phyloP scores from a whole-genome alignment of 371 early-diverging fungal genomes.

The Rhizomucor miehei region DNA sequence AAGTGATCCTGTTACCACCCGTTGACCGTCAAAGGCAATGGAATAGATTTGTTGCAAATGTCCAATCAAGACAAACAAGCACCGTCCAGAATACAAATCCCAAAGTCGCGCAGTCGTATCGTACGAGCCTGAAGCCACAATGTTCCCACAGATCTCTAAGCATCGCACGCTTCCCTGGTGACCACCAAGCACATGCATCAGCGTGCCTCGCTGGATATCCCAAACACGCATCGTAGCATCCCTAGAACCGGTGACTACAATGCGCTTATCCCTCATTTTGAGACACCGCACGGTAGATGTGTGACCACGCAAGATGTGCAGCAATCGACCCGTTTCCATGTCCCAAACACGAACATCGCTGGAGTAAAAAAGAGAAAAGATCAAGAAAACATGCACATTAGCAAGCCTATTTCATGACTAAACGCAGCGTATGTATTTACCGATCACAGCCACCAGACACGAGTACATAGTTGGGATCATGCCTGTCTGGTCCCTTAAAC shows the following conservation, averaged over 20 bases:
- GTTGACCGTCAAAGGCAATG: constrained; percentile 67
- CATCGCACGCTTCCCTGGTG: constrained; percentile 82
- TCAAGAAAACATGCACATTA: constrained; percentile 49
- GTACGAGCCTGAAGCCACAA: constrained; percentile 87
- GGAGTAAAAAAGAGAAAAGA: constrained; percentile 24
- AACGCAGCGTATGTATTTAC: constrained; percentile 26
- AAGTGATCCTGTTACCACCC: constrained; percentile 73
- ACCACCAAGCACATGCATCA: constrained; percentile 64
- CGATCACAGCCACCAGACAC: constrained; percentile 81
- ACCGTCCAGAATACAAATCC: constrained; percentile 73
- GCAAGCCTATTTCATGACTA: not conserved
- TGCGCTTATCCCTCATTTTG: constrained; percentile 62
- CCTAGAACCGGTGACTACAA: constrained; percentile 86
- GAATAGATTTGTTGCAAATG: constrained; percentile 67
- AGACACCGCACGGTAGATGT: constrained; percentile 91
- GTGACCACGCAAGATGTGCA: constrained; percentile 83
- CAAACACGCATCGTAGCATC: constrained; percentile 87
- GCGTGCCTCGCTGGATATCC: constrained; percentile 68
- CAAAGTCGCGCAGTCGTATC: constrained; percentile 89
- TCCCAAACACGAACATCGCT: constrained; percentile 90
- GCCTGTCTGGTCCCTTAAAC: constrained; percentile 58
- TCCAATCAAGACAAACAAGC: constrained; percentile 67
- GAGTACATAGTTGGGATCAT: constrained; percentile 67
- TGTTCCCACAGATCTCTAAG: constrained; percentile 74
- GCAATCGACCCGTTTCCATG: constrained; percentile 70